Conservation (phyloP, 2,329 filamentous ascomycete genomes). For the Macrophomina phaseolina region DNA sequence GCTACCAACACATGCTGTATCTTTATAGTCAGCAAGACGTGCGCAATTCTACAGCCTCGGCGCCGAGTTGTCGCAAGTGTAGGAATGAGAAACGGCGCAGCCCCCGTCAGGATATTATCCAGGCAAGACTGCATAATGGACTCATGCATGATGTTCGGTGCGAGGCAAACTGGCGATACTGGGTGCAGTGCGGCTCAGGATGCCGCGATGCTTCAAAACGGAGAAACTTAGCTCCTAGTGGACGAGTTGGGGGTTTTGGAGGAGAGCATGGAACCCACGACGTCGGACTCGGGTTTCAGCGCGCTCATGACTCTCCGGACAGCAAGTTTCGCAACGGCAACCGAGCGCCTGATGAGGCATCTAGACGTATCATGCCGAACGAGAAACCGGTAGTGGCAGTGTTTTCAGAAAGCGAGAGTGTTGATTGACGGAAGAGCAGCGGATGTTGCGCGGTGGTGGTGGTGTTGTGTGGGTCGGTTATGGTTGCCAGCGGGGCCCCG, state of each 20-base stretch:
- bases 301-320: neutral
- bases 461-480: neutral
- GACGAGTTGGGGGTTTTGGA: neutral
- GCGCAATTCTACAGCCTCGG: neutral
- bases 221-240: neutral
- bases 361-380: neutral
- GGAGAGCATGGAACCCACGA: neutral
- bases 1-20: neutral
- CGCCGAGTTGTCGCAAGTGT: constrained; percentile 2
- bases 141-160: neutral
- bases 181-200: too few species aligned
- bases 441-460: neutral
- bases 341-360: constrained; percentile 16
- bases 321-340: constrained; percentile 13
- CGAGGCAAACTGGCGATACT: neutral
- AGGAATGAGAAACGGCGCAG: neutral
- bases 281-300: constrained; percentile 14
- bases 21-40: neutral
- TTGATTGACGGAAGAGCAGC: constrained; percentile 3
- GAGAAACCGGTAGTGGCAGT: neutral
- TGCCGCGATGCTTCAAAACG: neutral
- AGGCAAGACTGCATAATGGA: constrained; percentile 11
- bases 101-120: constrained; percentile 8
- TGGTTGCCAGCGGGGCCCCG: neutral
- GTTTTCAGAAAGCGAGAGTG: neutral